These are phyloP conservation scores for Nakazawaea siamensis DNA, from an alignment of 805 yeast genomes.

Conservation along the genomic window DNA sequence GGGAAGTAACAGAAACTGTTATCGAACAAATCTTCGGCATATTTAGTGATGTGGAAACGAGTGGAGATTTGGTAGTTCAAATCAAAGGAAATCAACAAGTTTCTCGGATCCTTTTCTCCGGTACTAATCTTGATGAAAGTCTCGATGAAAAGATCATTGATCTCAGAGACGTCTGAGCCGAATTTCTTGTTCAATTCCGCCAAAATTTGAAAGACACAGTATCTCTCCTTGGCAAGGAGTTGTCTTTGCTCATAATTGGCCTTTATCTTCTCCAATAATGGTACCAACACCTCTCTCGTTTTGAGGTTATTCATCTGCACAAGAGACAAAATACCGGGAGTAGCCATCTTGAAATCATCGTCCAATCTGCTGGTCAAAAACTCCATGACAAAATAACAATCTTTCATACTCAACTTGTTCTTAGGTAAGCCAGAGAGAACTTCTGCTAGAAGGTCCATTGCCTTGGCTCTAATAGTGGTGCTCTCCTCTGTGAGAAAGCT, in stretches of 20 bases:
- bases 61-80: slow-evolving; percentile 41
- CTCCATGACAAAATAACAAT: slow-evolving; percentile 38
- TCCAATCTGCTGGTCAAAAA: slow-evolving; percentile 63
- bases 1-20: slow-evolving; percentile 93
- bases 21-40: slow-evolving; percentile 70
- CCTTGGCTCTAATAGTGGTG: slow-evolving; percentile 28
- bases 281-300: slow-evolving; percentile 22
- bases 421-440: slow-evolving; percentile 22
- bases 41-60: slow-evolving; percentile 30
- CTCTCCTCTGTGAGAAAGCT: slow-evolving; percentile 40
- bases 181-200: slow-evolving; percentile 24
- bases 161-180: slow-evolving; percentile 14
- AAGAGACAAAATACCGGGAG: slow-evolving; percentile 46
- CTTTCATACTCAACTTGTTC: slow-evolving; percentile 28
- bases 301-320: slow-evolving; percentile 42
- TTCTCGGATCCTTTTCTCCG: slow-evolving; percentile 94
- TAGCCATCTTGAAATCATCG: slow-evolving; percentile 46
- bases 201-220: slow-evolving; percentile 46
- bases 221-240: slow-evolving; percentile 55
- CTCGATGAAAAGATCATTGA: slow-evolving; percentile 36
- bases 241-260: slow-evolving; percentile 46
- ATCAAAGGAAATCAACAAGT: slow-evolving; percentile 62
- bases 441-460: slow-evolving; percentile 32
- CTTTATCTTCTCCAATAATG: slow-evolving; percentile 27
- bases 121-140: slow-evolving; percentile 61